Percentiles rank a stretch among this genome's conserved stretches.
Conservation (phyloP, 106 monocot species). For the Narthecium ossifragum region DNA sequence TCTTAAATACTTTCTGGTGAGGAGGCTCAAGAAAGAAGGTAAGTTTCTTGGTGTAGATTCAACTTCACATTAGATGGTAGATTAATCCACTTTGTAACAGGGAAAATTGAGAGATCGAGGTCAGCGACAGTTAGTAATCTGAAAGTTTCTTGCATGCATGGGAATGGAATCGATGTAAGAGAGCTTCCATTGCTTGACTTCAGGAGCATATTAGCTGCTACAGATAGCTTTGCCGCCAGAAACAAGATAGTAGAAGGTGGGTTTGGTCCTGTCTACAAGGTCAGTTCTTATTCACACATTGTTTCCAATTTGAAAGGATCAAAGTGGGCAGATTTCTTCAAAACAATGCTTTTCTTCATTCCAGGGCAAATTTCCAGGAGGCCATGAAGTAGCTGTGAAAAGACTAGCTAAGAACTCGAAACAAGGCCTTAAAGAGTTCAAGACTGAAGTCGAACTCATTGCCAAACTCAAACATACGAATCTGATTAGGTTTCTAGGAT, state of each 20-base stretch:
- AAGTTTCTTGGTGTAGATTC: too few species aligned
- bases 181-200: conserved; percentile 15
- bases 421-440: conserved; percentile 40
- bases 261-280: conserved; percentile 35
- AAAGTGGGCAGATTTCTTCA: too few species aligned
- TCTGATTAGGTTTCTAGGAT: conserved; percentile 22
- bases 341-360: background rate
- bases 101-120: too few species aligned
- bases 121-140: too few species aligned
- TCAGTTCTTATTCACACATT: background rate
- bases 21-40: too few species aligned
- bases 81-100: too few species aligned
- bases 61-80: too few species aligned
- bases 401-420: conserved; percentile 12
- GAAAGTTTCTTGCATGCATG: too few species aligned
- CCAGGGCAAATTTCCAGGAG: conserved; percentile 15
- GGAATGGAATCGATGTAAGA: too few species aligned
- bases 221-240: conserved; percentile 7
- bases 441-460: conserved; percentile 29
- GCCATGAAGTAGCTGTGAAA: conserved; percentile 31
- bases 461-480: conserved; percentile 40
- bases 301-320: background rate
- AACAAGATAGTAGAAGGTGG: conserved; percentile 35
- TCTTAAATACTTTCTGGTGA: too few species aligned
- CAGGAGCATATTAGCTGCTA: conserved; percentile 1